Conservation (phyloP, 23 red algal genomes). For the Gracilaria vermiculophylla region DNA sequence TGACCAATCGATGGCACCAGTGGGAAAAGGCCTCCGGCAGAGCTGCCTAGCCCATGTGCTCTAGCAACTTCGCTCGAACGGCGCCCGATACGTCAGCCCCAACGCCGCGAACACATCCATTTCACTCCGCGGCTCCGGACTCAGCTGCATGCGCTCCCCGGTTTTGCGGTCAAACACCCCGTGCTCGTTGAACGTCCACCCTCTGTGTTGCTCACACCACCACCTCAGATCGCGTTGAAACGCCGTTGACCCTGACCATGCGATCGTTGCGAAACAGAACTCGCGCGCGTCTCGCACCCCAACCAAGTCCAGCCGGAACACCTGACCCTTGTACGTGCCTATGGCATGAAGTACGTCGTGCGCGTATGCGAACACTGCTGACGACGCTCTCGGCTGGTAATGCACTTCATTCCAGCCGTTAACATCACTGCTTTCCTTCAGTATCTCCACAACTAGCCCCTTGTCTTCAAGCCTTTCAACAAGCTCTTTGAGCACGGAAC, state of each 20-base stretch:
- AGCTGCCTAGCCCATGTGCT: background rate
- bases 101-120: constrained; percentile 62
- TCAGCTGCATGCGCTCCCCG: constrained; percentile 23
- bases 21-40: constrained; percentile 19
- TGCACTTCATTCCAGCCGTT: constrained; percentile 43
- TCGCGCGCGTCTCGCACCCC: constrained; percentile 42
- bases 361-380: constrained; percentile 22
- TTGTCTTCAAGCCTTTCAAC: background rate
- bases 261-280: constrained; percentile 57
- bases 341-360: constrained; percentile 60
- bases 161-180: constrained; percentile 52
- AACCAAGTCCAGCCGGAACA: constrained; percentile 52
- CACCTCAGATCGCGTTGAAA: constrained; percentile 58
- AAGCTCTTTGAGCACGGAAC: constrained; percentile 35
- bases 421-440: background rate
- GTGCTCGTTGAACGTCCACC: constrained; percentile 68
- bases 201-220: constrained; percentile 28
- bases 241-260: constrained; percentile 59
- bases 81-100: constrained; percentile 55
- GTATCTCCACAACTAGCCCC: constrained; percentile 19
- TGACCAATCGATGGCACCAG: constrained; percentile 38
- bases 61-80: constrained; percentile 66
- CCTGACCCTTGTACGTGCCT: constrained; percentile 13
- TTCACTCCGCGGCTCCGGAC: constrained; percentile 11
- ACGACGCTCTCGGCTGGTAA: constrained; percentile 12